Base-by-base conservation (phyloP, 805 yeast genomes). In the Wickerhamomyces ciferrii region DNA sequence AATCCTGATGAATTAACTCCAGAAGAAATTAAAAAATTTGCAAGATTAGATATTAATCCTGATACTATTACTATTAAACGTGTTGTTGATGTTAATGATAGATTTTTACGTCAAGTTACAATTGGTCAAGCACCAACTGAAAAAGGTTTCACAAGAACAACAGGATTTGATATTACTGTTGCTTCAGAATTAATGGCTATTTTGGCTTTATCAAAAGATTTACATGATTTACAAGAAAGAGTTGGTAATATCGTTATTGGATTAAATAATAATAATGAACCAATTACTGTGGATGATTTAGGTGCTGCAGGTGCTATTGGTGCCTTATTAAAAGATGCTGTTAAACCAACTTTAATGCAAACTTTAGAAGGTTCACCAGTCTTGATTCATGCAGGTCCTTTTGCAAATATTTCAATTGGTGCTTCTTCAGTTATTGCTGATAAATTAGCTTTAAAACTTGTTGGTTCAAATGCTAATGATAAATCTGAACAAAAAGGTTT, bases 111-210 rank as follows among this genome's bases (percentile, higher is more conserved):
- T 69, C 88, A 84, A 43, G 77, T 86, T 54, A 85, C 92, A 40
- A 73, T 86, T 51, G 92, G 92, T 53, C 79, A 86, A 67, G 89
- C 90, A 4, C 84, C 90, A 55, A 84, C 91, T 43, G 95, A 86
- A 67, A 81, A 79, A 64, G 90, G 89, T 14, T 71, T 78, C 63
- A 76, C 79, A 34, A 76, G 95, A 67, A 65, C 75, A 49, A 82
- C 92, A 18, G 95, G 94, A 4, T 85, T 86, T 59, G 95, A 86
- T 65, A 86, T 86, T 54, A 79, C 94, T 20, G 94, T 86, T 52
- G 95, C 95, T 18, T 82, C 88, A 42, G 95, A 86, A 68, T 75
- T 85, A 65, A 86, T 86, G 95, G 95, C 95, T 41, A 85, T 86
- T 49, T 69, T 86, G 59, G 95, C 95, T 14, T 69, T 86, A 47